phyloP scores from a whole-genome alignment of 2,329 filamentous ascomycete genomes.

The Xylaria sp. region DNA sequence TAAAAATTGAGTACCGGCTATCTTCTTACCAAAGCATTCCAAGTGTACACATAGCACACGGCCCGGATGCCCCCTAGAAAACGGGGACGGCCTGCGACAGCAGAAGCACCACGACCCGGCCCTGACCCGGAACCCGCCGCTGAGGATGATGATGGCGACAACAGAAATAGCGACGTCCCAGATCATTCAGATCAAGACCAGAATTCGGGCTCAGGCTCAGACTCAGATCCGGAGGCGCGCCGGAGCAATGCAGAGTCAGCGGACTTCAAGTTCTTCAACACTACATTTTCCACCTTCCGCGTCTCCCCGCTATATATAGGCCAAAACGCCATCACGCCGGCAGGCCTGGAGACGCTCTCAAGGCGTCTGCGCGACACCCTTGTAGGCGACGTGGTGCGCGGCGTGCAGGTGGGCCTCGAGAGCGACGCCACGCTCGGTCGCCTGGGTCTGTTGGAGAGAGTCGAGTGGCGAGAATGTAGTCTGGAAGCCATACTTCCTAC shows the following conservation, averaged over 20 bases:
- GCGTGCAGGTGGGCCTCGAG: constrained; percentile 62
- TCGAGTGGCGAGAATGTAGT: constrained; percentile 61
- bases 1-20: no score
- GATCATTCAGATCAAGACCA: constrained; percentile 3
- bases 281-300: constrained; percentile 67
- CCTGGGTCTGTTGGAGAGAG: constrained; percentile 58
- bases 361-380: constrained; percentile 64
- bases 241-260: neutral
- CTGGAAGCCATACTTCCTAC: constrained; percentile 46
- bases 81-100: constrained; percentile 38
- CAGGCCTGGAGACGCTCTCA: constrained; percentile 57
- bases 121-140: constrained; percentile 18
- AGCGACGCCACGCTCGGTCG: constrained; percentile 53
- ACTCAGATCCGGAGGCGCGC: constrained; percentile 18
- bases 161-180: neutral
- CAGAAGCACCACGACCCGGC: constrained; percentile 23
- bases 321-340: constrained; percentile 51
- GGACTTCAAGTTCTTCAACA: constrained; percentile 64
- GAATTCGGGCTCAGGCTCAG: neutral
- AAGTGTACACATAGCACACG: neutral
- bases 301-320: constrained; percentile 65
- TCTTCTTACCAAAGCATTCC: neutral
- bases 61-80: constrained; percentile 43
- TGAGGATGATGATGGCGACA: neutral
- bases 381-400: constrained; percentile 69